Percentiles rank a stretch among this genome's conserved stretches.
These are phyloP conservation scores for Punica granatum DNA, from an alignment of 345 rosid genomes.

Conservation along the genomic window DNA sequence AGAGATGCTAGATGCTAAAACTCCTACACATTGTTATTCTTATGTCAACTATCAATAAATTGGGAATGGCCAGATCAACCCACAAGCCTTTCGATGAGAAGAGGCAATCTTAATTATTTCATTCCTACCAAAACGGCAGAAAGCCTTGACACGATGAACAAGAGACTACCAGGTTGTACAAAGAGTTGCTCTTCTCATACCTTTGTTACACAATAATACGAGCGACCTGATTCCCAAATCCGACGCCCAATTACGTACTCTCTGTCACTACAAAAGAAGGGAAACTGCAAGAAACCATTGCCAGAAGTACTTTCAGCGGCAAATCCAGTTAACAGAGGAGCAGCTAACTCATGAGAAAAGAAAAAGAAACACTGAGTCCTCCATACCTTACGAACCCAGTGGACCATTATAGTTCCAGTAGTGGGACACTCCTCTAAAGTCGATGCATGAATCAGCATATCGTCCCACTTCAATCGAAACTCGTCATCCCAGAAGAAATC, in stretches of 20 bases:
- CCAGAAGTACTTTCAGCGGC: conserved; percentile 3
- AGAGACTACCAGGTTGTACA: background rate
- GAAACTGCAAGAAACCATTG: conserved; percentile 50
- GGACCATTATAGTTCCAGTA: conserved; percentile 78
- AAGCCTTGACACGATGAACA: background rate
- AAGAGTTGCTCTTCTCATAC: conserved; percentile 23
- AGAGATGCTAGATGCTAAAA: background rate
- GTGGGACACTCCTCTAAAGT: conserved; percentile 61
- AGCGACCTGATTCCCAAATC: conserved; percentile 80
- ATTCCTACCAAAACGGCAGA: background rate
- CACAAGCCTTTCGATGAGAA: background rate
- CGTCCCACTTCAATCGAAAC: conserved; percentile 76
- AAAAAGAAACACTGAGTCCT: background rate
- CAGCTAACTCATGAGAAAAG: background rate
- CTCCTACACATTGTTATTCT: too few species aligned
- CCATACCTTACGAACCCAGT: conserved; percentile 89
- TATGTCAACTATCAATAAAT: background rate
- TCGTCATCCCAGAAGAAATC: conserved; percentile 99
- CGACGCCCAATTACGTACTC: conserved; percentile 94
- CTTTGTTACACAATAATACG: conserved; percentile 86
- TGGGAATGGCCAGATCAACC: background rate
- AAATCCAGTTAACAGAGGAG: background rate
- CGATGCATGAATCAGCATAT: conserved; percentile 59
- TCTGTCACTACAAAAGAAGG: conserved; percentile 96
- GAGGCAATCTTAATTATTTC: too few species aligned